Base-by-base conservation (phyloP, 2,329 filamentous ascomycete species). In the Sordariomycetes sp. region DNA sequence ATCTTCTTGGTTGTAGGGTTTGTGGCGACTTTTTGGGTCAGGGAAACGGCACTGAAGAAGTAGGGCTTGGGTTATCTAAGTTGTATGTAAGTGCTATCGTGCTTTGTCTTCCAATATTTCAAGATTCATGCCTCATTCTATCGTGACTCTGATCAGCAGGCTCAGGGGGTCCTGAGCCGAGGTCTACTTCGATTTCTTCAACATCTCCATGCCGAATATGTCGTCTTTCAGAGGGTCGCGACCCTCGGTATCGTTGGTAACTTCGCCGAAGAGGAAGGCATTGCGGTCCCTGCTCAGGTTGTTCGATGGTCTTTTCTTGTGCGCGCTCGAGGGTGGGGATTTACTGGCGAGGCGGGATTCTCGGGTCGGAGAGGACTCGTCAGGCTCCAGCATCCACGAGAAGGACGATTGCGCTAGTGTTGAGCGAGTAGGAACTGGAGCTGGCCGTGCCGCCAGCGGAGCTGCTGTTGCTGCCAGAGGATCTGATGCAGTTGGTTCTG, bases 371-470 rank as follows among this genome's bases (percentile, higher is more conserved):
- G 39, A 45, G 9, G 31, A 37, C 0, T 62, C 50, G 42, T 72
- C 68, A 4, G 70, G 71, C 43, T 79, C 77, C 3, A 87, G 64
- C 81, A 87, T 87, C 79, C 80, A 86, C 2, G 82, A 79, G 53
- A 86, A 87, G 4, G 79, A 82, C 7, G 82, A 86, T 43, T 84
- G 80, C 2, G 80, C 79, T 21, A 86, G 65, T 1, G 70, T 75
- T 4, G 80, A 82, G 16, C 79, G 69, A 15, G 75, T 75, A 1
- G 73, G 75, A 12, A 76, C 68, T 3, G 71, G 58, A 43, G 41
- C 56, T 30, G 49, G 47, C 35, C 39, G 54, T 4, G 46, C 43
- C 27, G 37, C 24, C 14, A 35, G 32, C n/a, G 24, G 32, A 12
- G 42, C 19, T 5, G 33, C 16, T 14, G 29, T n/a, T 19, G 19